Evolutionary conservation across 495 filamentous ascomycete species (phyloP).

Genomic region (Daldinia loculata): DNA sequence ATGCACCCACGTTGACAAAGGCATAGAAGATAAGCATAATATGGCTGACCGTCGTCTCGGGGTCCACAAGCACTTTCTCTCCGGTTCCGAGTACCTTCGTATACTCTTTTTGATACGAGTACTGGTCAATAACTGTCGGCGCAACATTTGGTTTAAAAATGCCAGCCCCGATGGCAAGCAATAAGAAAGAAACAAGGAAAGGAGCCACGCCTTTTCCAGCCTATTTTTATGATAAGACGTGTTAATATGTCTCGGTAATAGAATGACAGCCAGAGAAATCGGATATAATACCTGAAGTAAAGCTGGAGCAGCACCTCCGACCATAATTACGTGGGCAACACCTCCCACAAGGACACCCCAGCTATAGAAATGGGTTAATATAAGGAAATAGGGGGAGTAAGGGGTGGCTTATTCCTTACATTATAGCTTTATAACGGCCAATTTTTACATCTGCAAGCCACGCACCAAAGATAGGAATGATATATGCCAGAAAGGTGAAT

Average conservation of each 20-base stretch:
- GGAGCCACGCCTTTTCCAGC: conserved; percentile 58
- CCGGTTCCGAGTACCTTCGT: conserved; percentile 70
- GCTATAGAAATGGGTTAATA: background rate
- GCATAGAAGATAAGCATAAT: conserved; percentile 72
- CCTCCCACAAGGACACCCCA: conserved; percentile 61
- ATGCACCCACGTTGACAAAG: conserved; percentile 76
- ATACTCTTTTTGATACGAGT: conserved; percentile 54
- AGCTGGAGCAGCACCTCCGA: conserved; percentile 61
- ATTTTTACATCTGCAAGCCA: conserved; percentile 59
- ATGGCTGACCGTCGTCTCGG: conserved; percentile 72
- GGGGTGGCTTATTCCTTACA: conserved; percentile 29
- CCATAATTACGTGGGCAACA: conserved; percentile 64
- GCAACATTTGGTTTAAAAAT: conserved; percentile 74
- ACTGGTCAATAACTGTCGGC: conserved; percentile 77
- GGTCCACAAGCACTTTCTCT: conserved; percentile 77
- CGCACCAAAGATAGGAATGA: conserved; percentile 62
- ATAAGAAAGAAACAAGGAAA: conserved; percentile 60
- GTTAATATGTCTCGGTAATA: background rate
- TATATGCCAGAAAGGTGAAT: conserved; percentile 62
- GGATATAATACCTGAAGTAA: conserved; percentile 50
- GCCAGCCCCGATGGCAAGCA: conserved; percentile 65
- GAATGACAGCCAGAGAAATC: background rate
- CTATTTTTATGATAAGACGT: background rate
- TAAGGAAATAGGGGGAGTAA: background rate
- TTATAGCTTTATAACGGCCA: conserved; percentile 63